These are phyloP conservation scores for Sporobolomyces roseus DNA, from an alignment of 768 basidiomycete genomes.

Conservation along the genomic window DNA sequence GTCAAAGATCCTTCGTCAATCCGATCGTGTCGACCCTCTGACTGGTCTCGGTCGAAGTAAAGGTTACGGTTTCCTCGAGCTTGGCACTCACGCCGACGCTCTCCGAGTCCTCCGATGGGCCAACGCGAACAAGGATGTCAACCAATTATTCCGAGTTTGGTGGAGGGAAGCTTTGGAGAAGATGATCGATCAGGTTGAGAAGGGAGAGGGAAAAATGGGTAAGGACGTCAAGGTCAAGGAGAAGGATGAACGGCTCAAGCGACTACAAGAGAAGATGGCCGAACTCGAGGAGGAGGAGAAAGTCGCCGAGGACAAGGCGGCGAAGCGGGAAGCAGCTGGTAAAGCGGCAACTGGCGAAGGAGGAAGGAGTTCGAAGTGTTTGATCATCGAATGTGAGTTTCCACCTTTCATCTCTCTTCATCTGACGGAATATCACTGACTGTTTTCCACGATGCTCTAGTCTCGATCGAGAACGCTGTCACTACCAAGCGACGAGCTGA, in stretches of 20 bases:
- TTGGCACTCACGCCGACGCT: slow-evolving; percentile 81
- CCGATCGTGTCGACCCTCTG: slow-evolving; percentile 80
- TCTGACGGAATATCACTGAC: neutral
- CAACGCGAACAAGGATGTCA: slow-evolving; percentile 75
- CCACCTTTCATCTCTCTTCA: neutral
- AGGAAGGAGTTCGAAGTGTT: slow-evolving; percentile 34
- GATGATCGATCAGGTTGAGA: slow-evolving; percentile 47
- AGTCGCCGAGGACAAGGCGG: slow-evolving; percentile 28
- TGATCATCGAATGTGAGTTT: slow-evolving; percentile 40
- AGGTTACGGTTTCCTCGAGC: slow-evolving; percentile 93
- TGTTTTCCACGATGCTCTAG: neutral
- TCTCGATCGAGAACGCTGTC: slow-evolving; percentile 41
- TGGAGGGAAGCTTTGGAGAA: slow-evolving; percentile 68
- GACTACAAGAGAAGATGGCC: slow-evolving; percentile 32
- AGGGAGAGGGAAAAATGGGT: slow-evolving; percentile 39
- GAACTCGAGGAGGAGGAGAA: slow-evolving; percentile 43
- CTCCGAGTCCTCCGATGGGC: slow-evolving; percentile 87
- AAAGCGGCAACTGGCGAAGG: slow-evolving; percentile 34
- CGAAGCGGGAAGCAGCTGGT: slow-evolving; percentile 36
- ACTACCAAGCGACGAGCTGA: slow-evolving; percentile 41
- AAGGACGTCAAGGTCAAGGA: slow-evolving; percentile 37
- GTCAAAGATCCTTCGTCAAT: slow-evolving; percentile 83
- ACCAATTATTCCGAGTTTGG: slow-evolving; percentile 68
- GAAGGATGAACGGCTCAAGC: slow-evolving; percentile 32
- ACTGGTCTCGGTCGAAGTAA: slow-evolving; percentile 82